These are phyloP conservation scores for Raphanus hybrid DNA, from an alignment of 441 rosid species.

Conservation along the genomic window DNA sequence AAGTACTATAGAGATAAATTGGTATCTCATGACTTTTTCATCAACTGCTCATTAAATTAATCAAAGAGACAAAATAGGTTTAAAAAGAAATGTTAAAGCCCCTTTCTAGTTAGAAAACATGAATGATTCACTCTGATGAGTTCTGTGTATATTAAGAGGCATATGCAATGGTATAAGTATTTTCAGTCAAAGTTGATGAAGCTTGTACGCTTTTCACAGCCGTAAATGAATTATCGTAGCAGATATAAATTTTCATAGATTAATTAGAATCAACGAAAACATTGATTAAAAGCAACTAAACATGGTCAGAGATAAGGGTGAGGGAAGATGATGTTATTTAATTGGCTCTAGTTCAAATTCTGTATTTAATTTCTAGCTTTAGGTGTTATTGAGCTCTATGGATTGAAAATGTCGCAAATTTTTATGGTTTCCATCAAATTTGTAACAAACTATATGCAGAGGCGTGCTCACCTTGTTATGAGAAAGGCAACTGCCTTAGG, in stretches of 20 bases:
- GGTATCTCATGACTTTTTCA: conserved; percentile 18
- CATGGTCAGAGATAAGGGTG: background rate
- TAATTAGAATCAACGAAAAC: background rate
- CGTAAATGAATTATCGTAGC: background rate
- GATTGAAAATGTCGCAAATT: no score
- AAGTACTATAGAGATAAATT: background rate
- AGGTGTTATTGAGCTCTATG: no score
- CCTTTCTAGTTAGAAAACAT: conserved; percentile 4
- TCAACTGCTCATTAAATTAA: conserved; percentile 11
- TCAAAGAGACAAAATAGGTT: conserved; percentile 2
- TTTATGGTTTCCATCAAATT: no score
- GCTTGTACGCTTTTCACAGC: background rate
- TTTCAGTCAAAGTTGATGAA: background rate
- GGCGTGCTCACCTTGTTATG: no score
- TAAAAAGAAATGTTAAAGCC: background rate
- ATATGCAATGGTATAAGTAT: background rate
- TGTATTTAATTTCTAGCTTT: no score
- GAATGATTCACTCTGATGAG: background rate
- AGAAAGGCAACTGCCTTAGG: no score
- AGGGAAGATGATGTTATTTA: no score
- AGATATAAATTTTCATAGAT: background rate
- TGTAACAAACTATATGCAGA: no score
- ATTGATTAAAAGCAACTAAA: conserved; percentile 22
- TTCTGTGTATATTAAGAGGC: background rate
- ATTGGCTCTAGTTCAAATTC: no score